Percentiles rank a stretch among this genome's conserved stretches.
These are phyloP conservation scores for Pezicula rhizophila DNA, from an alignment of 2,329 filamentous ascomycete species.

Conservation along the genomic window DNA sequence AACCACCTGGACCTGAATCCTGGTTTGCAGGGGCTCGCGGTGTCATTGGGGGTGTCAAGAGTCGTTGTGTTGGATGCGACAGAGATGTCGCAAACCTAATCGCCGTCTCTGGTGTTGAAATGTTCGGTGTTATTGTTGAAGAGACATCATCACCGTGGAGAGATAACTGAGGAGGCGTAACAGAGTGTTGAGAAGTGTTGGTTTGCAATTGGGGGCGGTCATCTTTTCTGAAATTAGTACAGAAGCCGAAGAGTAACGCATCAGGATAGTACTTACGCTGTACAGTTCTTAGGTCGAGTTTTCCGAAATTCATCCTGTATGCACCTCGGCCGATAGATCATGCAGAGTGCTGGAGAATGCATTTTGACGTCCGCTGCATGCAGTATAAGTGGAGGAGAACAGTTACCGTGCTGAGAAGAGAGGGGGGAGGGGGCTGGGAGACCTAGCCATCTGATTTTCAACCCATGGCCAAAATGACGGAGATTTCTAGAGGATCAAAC, in stretches of 20 bases:
- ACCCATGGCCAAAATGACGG: too few relatives aligned
- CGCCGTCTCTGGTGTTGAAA: slow-evolving; percentile 19
- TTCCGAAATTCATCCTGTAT: slow-evolving; percentile 23
- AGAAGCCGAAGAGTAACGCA: slow-evolving; percentile 9
- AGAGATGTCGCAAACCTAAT: slow-evolving; percentile 22
- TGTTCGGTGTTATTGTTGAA: slow-evolving; percentile 19
- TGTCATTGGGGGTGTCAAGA: slow-evolving; percentile 10
- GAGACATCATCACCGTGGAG: slow-evolving; percentile 14
- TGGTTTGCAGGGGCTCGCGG: slow-evolving; percentile 6
- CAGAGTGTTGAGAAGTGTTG: slow-evolving; percentile 13
- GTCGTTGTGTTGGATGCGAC: slow-evolving; percentile 4
- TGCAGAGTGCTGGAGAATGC: slow-evolving; percentile 20
- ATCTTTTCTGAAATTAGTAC: slow-evolving; percentile 12
- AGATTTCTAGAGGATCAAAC: too few relatives aligned
- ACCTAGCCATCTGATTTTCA: not conserved
- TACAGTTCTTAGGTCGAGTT: slow-evolving; percentile 15
- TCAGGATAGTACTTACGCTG: slow-evolving; percentile 18
- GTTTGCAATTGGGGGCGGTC: slow-evolving; percentile 18
- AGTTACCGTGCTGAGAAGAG: not conserved
- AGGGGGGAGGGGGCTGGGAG: not conserved
- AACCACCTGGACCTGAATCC: slow-evolving; percentile 10
- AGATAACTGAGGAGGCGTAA: slow-evolving; percentile 14
- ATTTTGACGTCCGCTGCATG: slow-evolving; percentile 10
- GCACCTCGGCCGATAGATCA: slow-evolving; percentile 15
- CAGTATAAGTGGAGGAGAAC: not conserved